Evolutionary conservation across 1,284 basidiomycete species (phyloP).

Genomic region (Butyriboletus appendiculatus): DNA sequence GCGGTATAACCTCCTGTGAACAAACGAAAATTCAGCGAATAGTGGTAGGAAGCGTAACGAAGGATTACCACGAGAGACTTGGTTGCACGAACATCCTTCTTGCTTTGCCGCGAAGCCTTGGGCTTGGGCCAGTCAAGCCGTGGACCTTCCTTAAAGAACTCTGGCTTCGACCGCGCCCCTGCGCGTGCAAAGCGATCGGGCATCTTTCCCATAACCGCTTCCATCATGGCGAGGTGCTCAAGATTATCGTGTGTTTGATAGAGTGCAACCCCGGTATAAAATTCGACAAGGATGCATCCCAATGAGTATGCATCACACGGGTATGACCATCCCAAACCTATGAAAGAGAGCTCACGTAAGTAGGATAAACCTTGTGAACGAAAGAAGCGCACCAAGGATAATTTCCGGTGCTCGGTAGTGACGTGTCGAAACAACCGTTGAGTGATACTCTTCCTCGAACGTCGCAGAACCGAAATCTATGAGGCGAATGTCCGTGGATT

Average conservation of each 20-base stretch:
- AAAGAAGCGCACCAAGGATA: slow-evolving; percentile 76
- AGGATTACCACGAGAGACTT: slow-evolving; percentile 69
- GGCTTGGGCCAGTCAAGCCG: slow-evolving; percentile 93
- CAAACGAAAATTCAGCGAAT: slow-evolving; percentile 13
- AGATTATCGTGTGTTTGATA: slow-evolving; percentile 99
- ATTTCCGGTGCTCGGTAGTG: slow-evolving; percentile 99
- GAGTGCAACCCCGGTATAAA: slow-evolving; percentile 95
- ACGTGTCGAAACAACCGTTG: slow-evolving; percentile 94
- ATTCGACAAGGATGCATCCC: slow-evolving; percentile 98
- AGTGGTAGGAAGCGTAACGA: background rate
- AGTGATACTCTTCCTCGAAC: slow-evolving; percentile 98
- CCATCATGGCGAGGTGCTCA: slow-evolving; percentile 99
- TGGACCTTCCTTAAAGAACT: slow-evolving; percentile 86
- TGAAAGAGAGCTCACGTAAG: slow-evolving; percentile 16
- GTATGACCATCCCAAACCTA: slow-evolving; percentile 96
- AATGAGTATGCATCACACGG: slow-evolving; percentile 99
- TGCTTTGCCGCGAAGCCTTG: slow-evolving; percentile 85
- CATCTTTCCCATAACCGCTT: slow-evolving; percentile 97
- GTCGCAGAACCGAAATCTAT: slow-evolving; percentile 99
- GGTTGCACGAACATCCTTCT: slow-evolving; percentile 92
- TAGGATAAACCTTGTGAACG: background rate
- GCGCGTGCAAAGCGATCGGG: slow-evolving; percentile 79
- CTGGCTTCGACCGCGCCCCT: slow-evolving; percentile 78
- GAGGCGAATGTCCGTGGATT: slow-evolving; percentile 90
- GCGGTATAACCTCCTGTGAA: slow-evolving; percentile 80